A percentile compares a stretch with the other conserved stretches of the same genome.
Conservation (phyloP, 2,329 filamentous ascomycete genomes). For the Aspergillus sp. region DNA sequence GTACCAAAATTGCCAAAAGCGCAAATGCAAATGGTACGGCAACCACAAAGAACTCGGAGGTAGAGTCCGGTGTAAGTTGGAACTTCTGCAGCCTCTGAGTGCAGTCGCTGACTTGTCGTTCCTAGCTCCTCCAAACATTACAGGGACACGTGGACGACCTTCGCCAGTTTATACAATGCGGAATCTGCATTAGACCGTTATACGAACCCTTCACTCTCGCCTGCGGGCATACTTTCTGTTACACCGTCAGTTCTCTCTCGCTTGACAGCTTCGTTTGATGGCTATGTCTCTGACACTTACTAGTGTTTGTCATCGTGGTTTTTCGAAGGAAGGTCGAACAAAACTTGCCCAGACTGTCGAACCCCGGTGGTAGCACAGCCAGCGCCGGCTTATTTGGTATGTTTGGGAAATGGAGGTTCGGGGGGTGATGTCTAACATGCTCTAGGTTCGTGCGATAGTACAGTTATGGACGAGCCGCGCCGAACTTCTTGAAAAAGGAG, state of each 20-base stretch:
- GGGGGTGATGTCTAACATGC: constrained; percentile 6
- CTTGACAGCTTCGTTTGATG: not conserved
- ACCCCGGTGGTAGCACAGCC: constrained; percentile 52
- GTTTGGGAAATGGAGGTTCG: constrained; percentile 12
- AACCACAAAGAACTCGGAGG: constrained; percentile 4
- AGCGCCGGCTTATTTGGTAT: constrained; percentile 58
- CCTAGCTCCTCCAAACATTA: constrained; percentile 35
- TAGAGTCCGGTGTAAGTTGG: constrained; percentile 26
- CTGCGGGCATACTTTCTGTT: constrained; percentile 68
- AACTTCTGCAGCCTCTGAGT: not conserved
- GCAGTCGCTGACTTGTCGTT: constrained; percentile 7
- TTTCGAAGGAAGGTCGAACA: constrained; percentile 47
- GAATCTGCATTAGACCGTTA: constrained; percentile 61
- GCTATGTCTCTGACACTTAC: constrained; percentile 16
- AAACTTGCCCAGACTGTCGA: constrained; percentile 64
- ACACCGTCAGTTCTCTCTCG: constrained; percentile 44
- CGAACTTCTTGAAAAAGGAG: constrained; percentile 56
- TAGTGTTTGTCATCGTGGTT: constrained; percentile 55
- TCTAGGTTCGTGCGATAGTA: constrained; percentile 57
- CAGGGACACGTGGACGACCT: constrained; percentile 56
- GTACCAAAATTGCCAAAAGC: constrained; percentile 5
- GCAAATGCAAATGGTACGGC: constrained; percentile 6
- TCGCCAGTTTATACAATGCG: constrained; percentile 56
- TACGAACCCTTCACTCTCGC: constrained; percentile 63
- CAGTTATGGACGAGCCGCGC: constrained; percentile 54